Evolutionary conservation across 2,329 filamentous ascomycete genomes (phyloP).

Genomic region (Fusarium dlaminii): DNA sequence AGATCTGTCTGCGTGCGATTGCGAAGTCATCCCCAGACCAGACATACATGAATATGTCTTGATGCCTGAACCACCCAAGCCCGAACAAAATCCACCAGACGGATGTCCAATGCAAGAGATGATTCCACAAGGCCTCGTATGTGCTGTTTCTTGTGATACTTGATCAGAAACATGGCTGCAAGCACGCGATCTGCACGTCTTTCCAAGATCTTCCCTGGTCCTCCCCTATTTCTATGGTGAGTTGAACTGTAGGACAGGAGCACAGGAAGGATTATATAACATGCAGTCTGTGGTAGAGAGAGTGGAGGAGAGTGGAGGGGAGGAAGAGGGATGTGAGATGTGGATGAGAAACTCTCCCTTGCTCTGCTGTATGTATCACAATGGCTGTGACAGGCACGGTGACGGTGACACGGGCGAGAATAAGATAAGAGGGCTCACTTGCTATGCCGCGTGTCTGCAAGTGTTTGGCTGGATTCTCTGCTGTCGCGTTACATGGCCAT

Average conservation of each 20-base stretch:
- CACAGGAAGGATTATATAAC: not conserved
- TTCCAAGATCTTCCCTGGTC: constrained; percentile 38
- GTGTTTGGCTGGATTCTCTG: constrained; percentile 32
- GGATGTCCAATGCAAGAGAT: not conserved
- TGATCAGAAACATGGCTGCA: constrained; percentile 46
- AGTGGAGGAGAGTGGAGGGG: not conserved
- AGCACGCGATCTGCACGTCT: constrained; percentile 43
- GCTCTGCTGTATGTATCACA: constrained; percentile 17
- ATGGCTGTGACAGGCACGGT: not conserved
- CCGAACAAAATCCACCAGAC: constrained; percentile 3
- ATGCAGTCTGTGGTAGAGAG: not conserved
- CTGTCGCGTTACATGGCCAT: constrained; percentile 12
- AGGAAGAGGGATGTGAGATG: not conserved
- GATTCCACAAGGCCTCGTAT: constrained; percentile 35
- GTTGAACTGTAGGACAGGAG: not conserved
- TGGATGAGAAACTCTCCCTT: not conserved
- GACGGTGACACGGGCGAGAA: constrained; percentile 21
- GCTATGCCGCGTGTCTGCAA: constrained; percentile 38
- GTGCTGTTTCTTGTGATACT: constrained; percentile 37
- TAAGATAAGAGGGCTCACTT: constrained; percentile 11
- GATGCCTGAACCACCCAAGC: constrained; percentile 37
- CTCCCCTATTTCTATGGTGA: not conserved
- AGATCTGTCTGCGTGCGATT: not conserved
- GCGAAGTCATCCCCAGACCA: constrained; percentile 13
- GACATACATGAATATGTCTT: constrained; percentile 20